Evolutionary conservation across 768 basidiomycete species (phyloP), one percentile per base, ranked within the genome.

Genomic region (Pulveroboletus sp.): DNA sequence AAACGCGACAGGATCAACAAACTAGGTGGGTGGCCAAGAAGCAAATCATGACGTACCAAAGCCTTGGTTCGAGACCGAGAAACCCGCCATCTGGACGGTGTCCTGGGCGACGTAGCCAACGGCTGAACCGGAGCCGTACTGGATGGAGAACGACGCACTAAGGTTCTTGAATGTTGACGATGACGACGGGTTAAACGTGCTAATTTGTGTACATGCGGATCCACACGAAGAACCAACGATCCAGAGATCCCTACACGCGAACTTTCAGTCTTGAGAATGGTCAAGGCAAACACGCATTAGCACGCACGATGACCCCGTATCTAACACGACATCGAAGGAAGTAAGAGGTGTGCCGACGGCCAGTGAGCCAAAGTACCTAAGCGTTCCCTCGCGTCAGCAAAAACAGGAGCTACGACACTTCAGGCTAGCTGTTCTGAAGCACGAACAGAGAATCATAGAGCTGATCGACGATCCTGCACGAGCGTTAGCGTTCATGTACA

Each of bases 391-490:
- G 27, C 6, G 47, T 60, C 37, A 56, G 43, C 17, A 43, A 33
- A 38, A 27, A 39, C 6, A 10, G 13, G 13, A n/a, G 17, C 18
- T 21, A 9, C 26, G 3, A 35, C 27, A 26, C 0, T 3, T n/a
- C 6, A 13, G 8, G 4, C 50, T 18, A 26, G 17, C 5, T 13
- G 7, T 26, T n/a, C 26, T 8, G 8, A 51, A 46, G 2, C 26
- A 59, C 73, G 43, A 58, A 82, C 83, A 77, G 80, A 11, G 84
- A 82, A 65, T 90, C 88, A 13, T 71, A 64, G 35, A 75, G 74
- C 66, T 89, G 84, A 58, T 86, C 81, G 15, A 77, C 73, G 15
- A 87, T 65, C 43, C 86, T 89, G 55, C 13, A 30, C 15, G 2
- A 13, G 5, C 8, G 33, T 60, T 21, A 62, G 51, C 21, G 37